Percentiles rank a stretch among this genome's conserved stretches.
Evolutionary conservation across 192 early-diverging fungal species (phyloP).

Genomic region (Backusella luteola): DNA sequence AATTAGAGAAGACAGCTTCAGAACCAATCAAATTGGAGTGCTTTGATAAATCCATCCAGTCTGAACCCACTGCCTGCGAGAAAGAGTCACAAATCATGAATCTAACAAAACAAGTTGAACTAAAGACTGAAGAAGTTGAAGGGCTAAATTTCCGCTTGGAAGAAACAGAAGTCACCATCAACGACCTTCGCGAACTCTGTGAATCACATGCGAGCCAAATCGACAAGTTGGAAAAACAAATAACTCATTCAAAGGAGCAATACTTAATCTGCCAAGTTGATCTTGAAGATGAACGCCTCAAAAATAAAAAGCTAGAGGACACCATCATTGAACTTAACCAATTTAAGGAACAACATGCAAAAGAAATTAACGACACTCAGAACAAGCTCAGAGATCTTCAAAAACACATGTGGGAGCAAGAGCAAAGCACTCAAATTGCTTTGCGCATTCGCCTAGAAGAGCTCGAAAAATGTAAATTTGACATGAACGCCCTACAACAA

Average conservation of each 20-base stretch:
- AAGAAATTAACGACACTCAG: background rate
- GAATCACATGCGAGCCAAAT: background rate
- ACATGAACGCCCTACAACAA: slow-evolving; percentile 19
- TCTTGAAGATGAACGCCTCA: background rate
- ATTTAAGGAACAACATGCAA: background rate
- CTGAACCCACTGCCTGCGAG: background rate
- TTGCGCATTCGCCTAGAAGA: slow-evolving; percentile 22
- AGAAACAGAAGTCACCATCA: background rate
- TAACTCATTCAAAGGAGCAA: background rate
- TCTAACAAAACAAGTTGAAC: background rate
- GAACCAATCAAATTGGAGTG: background rate
- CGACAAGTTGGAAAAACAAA: background rate
- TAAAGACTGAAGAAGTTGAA: background rate
- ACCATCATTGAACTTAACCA: background rate
- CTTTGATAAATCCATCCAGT: background rate
- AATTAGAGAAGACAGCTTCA: background rate
- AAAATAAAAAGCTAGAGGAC: background rate
- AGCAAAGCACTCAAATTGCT: slow-evolving; percentile 27
- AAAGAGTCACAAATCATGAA: background rate
- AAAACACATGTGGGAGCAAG: slow-evolving; percentile 23
- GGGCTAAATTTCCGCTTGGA: background rate
- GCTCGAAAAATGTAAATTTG: slow-evolving; percentile 22
- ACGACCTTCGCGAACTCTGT: background rate
- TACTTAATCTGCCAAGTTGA: background rate
- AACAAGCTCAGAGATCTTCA: slow-evolving; percentile 8